Percentiles rank a stretch among this genome's conserved stretches.
Evolutionary conservation across 1,139 yeast genomes (phyloP).

Genomic region (Geotrichum candidum): DNA sequence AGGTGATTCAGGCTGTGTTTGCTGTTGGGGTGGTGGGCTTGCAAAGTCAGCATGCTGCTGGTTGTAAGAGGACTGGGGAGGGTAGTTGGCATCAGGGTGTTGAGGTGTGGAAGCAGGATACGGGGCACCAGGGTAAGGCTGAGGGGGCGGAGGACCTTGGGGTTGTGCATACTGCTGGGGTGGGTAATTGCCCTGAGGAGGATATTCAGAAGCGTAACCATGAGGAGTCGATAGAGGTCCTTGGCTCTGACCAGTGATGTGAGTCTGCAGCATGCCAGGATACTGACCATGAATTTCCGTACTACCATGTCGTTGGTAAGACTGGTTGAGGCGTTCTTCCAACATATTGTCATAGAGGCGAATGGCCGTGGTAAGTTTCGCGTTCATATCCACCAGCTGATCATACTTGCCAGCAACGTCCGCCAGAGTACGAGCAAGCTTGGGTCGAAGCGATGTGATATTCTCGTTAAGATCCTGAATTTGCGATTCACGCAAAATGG

Average conservation of each 20-base stretch:
- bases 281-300: background rate
- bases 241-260: background rate
- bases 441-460: constrained; percentile 66
- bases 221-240: background rate
- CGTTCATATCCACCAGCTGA: constrained; percentile 66
- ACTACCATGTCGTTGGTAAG: constrained; percentile 36
- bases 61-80: background rate
- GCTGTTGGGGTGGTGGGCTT: background rate
- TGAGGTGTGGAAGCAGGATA: background rate
- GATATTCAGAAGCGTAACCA: background rate
- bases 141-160: background rate
- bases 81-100: background rate
- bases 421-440: constrained; percentile 59
- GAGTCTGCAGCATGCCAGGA: constrained; percentile 8
- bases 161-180: constrained; percentile 3
- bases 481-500: constrained; percentile 54
- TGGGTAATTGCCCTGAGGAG: constrained; percentile 3
- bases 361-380: constrained; percentile 73
- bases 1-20: background rate
- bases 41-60: background rate
- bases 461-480: constrained; percentile 60
- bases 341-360: constrained; percentile 72
- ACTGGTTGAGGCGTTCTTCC: constrained; percentile 56
- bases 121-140: background rate
- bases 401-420: constrained; percentile 65